Percentiles rank a stretch among this genome's conserved stretches.
Conservation (phyloP, 1,139 yeast genomes). For the Scheffersomyces segobiensis region DNA sequence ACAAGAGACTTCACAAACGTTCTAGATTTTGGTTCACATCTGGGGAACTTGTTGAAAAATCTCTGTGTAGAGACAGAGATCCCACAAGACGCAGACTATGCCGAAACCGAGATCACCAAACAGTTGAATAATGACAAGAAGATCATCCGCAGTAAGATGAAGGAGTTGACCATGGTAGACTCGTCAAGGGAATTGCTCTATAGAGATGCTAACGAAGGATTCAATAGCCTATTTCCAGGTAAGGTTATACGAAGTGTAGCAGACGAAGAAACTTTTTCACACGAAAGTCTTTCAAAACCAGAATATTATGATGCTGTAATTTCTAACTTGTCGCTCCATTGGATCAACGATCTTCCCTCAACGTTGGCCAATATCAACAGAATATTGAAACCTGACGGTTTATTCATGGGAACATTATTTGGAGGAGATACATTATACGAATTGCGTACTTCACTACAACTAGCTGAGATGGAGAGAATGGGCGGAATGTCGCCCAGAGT, state of each 20-base stretch:
- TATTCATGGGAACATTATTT: constrained; percentile 79
- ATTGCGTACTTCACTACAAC: constrained; percentile 72
- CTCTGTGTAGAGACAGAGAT: constrained; percentile 33
- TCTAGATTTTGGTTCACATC: constrained; percentile 73
- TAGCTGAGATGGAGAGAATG: constrained; percentile 76
- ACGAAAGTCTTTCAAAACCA: constrained; percentile 34
- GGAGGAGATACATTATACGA: constrained; percentile 87
- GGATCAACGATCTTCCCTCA: constrained; percentile 82
- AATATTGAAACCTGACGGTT: constrained; percentile 77
- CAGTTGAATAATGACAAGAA: constrained; percentile 55
- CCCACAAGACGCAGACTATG: constrained; percentile 28
- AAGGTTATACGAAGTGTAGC: constrained; percentile 50
- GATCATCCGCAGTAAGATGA: constrained; percentile 52
- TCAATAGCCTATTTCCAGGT: constrained; percentile 42
- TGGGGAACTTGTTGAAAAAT: constrained; percentile 56
- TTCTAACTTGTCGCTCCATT: constrained; percentile 74
- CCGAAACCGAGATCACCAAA: constrained; percentile 27
- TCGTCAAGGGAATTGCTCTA: constrained; percentile 54
- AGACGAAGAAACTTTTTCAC: constrained; percentile 66
- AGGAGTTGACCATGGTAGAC: constrained; percentile 67
- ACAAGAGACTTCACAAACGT: constrained; percentile 61
- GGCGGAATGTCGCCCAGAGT: constrained; percentile 83
- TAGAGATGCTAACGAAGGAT: constrained; percentile 42
- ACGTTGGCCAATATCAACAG: constrained; percentile 57
- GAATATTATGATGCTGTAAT: constrained; percentile 69